Base-by-base conservation (phyloP, 257 asterid species). In the Solanum pimpinellifolium region DNA sequence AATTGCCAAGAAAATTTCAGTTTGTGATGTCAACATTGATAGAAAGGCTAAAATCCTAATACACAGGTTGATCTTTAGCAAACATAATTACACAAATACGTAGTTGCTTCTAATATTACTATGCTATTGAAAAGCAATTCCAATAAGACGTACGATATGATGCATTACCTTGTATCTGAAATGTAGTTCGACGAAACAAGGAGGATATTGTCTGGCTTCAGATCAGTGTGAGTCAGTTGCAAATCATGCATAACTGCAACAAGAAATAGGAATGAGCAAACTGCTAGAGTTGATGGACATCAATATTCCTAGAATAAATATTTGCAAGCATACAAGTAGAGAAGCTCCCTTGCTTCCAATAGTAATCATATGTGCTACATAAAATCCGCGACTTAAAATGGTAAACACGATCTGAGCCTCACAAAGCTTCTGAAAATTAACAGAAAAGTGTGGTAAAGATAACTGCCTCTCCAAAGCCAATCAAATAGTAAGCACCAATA, bases 141-240 rank as follows among this genome's bases (percentile, higher is more conserved):
- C 37, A n/a, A n/a, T 13, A 42, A 76, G 83, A n/a, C 12, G 44
- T 41, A n/a, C 4, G n/a, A 42, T n/a, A 76, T 76, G 83, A 42
- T 76, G 83, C 7, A 25, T 76, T 88, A 96, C 99, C 98, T 96
- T 94, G 91, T 86, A 88, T 65, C 92, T 90, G 92, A 94, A 14
- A 94, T 87, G 75, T 83, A 94, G 90, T 95, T 98, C 11, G 99
- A 88, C 47, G 97, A 93, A 85, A 94, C 96, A 82, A 96, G 98
- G 88, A 96, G 98, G 87, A 96, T 93, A 90, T 94, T 96, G 91
- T 96, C 98, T 87, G 98, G 99, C 91, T 96, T 96, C 92, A 96
- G 90, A 90, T 96, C 99, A 23, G 98, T 96, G 95, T 96, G 99
- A 85, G 94, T 93, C 90, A 94, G 87, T 84, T 91, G 95, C 83